phyloP scores from a whole-genome alignment of 2,329 filamentous ascomycete species.

The Bipolaris bicolor region DNA sequence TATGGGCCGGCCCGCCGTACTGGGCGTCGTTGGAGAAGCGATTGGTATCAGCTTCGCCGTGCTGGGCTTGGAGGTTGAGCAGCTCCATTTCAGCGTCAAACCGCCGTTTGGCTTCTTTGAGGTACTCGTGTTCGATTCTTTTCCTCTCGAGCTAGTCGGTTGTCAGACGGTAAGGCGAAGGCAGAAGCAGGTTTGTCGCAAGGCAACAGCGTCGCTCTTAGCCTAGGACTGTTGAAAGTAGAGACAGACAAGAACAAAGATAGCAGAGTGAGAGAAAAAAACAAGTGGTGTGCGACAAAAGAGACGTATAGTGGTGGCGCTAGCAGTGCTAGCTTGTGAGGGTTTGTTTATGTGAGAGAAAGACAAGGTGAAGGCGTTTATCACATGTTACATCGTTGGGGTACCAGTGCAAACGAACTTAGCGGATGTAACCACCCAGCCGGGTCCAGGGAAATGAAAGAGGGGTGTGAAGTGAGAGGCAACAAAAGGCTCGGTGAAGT shows the following conservation, averaged over 20 bases:
- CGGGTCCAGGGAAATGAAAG: slow-evolving; percentile 1
- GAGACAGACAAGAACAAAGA: slow-evolving; percentile 15
- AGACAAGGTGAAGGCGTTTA: slow-evolving; percentile 12
- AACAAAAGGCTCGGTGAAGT: slow-evolving; percentile 31
- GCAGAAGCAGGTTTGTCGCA: slow-evolving; percentile 16
- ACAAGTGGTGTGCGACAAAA: slow-evolving; percentile 22
- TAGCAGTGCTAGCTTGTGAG: slow-evolving; percentile 18
- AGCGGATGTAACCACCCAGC: slow-evolving; percentile 18
- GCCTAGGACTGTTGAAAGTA: slow-evolving; percentile 19
- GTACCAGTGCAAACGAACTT: slow-evolving; percentile 15
- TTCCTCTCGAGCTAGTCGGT: slow-evolving; percentile 83
- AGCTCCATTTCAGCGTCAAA: slow-evolving; percentile 94
- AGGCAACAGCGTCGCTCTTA: slow-evolving; percentile 23
- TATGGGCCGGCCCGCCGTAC: slow-evolving; percentile 72
- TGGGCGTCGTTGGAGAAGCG: slow-evolving; percentile 80
- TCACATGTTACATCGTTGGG: slow-evolving; percentile 5
- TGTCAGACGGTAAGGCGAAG: slow-evolving; percentile 37
- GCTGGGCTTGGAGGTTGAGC: slow-evolving; percentile 82
- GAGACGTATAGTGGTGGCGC: slow-evolving; percentile 25
- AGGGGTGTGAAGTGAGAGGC: slow-evolving; percentile 16
- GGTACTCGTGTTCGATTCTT: slow-evolving; percentile 87
- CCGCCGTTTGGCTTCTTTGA: slow-evolving; percentile 84
- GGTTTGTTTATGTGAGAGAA: slow-evolving; percentile 11
- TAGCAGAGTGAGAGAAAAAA: slow-evolving; percentile 10
- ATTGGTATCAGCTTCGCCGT: slow-evolving; percentile 81